Base-by-base conservation (phyloP, 2,329 filamentous ascomycete genomes). In the Trichoderma asperellum region DNA sequence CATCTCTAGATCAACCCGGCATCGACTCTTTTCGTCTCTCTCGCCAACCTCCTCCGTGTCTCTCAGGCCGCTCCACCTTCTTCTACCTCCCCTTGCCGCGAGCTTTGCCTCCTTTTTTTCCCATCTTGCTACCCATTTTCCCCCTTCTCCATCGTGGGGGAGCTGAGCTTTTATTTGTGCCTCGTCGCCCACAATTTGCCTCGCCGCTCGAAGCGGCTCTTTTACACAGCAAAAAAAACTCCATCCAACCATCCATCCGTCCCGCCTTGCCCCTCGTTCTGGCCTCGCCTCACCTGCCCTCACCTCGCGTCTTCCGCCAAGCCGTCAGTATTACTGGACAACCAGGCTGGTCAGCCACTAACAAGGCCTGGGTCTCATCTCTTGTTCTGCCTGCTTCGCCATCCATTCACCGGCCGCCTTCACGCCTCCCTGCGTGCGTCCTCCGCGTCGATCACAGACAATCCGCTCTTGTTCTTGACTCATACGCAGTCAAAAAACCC, bases 121-220 rank as follows among this genome's bases (percentile, higher is more conserved):
- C 57, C 65, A 43, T 68, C 43, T 24, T 55, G 32, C 32, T 34
- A 24, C 24, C 24, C 3, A 24, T 11, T 53, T 52, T 16, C 37
- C 40, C 53, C 57, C 66, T 52, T 11, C 55, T 55, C 55, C 27
- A 49, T 66, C 55, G 18, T 66, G 40, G 32, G 16, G 29, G 34
- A 56, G 37, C 55, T 29, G 63, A 58, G 55, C 63, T 66, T 58
- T 58, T 70, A 69, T 68, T 65, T 65, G 58, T 60, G 56, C 66
- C 56, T 66, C 66, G 56, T 60, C 62, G 64, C 63, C 58, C 66
- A 61, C 63, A 61, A 67, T n/a, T 37, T 52, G 60, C 43, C 61
- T 70, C 68, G 47, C 60, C 62, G 62, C 62, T 29, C 47, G 47
- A 47, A 58, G 63, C 63, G 63, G 63, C 68, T 29, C 21, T 47